A percentile compares a stretch with the other conserved stretches of the same genome.
phyloP scores from a whole-genome alignment of 805 yeast genomes.

The Maudiozyma serrabonitensis region DNA sequence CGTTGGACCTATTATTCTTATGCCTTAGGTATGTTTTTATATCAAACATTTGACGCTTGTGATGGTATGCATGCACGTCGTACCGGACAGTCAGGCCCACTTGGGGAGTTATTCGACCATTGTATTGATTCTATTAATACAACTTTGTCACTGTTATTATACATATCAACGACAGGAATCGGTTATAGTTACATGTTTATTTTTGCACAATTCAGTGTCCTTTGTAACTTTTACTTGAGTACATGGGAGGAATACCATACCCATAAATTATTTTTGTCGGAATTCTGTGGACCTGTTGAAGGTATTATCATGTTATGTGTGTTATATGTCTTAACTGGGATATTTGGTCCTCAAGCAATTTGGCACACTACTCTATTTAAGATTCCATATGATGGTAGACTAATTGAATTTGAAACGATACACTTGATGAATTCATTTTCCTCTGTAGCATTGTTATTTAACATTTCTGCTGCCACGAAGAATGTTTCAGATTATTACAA shows the following conservation, averaged over 20 bases:
- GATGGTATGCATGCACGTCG: conserved; percentile 94
- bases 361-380: conserved; percentile 45
- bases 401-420: conserved; percentile 32
- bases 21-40: conserved; percentile 77
- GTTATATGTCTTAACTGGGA: conserved; percentile 53
- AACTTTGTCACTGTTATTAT: conserved; percentile 65
- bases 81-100: conserved; percentile 91
- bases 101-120: conserved; percentile 92
- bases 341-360: conserved; percentile 52
- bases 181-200: conserved; percentile 58
- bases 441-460: conserved; percentile 48
- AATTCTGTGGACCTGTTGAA: conserved; percentile 91
- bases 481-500: conserved; percentile 46
- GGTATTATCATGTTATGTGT: conserved; percentile 62
- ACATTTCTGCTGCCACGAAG: conserved; percentile 56
- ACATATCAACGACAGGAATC: conserved; percentile 64
- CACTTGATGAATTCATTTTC: conserved; percentile 51
- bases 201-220: conserved; percentile 59
- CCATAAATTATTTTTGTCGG: conserved; percentile 67
- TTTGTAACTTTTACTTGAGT: conserved; percentile 76
- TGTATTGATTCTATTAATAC: conserved; percentile 74
- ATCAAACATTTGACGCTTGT: conserved; percentile 93
- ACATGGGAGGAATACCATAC: conserved; percentile 98
- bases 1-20: conserved; percentile 69
- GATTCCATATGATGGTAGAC: conserved; percentile 8